phyloP scores from a whole-genome alignment of 805 yeast genomes.

The Gaillardinia entomophila region DNA sequence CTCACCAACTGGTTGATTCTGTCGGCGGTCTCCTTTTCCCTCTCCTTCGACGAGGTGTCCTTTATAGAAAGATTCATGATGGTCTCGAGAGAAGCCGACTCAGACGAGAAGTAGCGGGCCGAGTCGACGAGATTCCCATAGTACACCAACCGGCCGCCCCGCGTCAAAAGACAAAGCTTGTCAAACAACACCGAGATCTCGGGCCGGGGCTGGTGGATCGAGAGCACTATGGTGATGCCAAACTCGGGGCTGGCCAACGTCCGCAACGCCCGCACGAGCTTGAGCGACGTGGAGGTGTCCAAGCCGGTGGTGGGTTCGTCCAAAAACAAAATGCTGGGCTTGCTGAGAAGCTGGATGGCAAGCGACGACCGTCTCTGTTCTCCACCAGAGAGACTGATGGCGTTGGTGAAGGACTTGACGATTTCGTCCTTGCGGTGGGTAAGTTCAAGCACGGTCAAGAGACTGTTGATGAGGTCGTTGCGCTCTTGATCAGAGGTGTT shows the following conservation, averaged over 20 bases:
- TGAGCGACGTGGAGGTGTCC: conserved; percentile 70
- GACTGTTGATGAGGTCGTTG: conserved; percentile 45
- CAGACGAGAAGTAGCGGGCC: conserved; percentile 41
- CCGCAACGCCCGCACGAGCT: conserved; percentile 56
- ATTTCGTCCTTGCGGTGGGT: conserved; percentile 55
- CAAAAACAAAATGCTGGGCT: conserved; percentile 69
- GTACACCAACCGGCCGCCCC: conserved; percentile 46
- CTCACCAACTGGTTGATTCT: conserved; percentile 21
- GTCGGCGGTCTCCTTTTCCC: conserved; percentile 15
- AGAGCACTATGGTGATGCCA: conserved; percentile 68
- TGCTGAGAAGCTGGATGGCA: conserved; percentile 70
- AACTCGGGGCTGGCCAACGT: conserved; percentile 37
- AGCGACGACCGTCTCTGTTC: conserved; percentile 74
- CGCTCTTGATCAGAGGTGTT: conserved; percentile 40
- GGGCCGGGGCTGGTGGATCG: conserved; percentile 80
- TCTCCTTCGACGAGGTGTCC: conserved; percentile 21
- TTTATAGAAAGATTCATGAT: conserved; percentile 33
- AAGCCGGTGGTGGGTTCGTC: conserved; percentile 90
- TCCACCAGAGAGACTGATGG: conserved; percentile 73
- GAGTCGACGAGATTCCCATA: conserved; percentile 42
- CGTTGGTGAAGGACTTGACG: conserved; percentile 46
- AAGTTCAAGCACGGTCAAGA: conserved; percentile 61
- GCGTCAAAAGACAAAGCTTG: conserved; percentile 56
- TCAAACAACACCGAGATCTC: conserved; percentile 71
- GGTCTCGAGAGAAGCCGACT: conserved; percentile 20